These are phyloP conservation scores for Nannochloropsis oceanica DNA, from an alignment of 108 stramenopile genomes.

Conservation along the genomic window DNA sequence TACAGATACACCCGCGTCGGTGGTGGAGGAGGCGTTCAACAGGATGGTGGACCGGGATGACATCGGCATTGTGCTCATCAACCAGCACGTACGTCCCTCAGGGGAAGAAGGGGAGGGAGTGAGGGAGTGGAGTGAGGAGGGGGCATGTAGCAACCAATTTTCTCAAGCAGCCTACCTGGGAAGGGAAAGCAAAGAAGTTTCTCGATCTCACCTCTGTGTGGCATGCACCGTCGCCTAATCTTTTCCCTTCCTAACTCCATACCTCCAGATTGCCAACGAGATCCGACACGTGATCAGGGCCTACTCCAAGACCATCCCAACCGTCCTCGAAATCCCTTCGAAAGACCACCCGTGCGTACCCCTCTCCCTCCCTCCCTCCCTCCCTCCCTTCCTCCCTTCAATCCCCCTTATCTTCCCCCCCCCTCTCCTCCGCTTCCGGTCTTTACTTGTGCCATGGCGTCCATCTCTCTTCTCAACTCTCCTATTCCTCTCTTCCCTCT, in stretches of 20 bases:
- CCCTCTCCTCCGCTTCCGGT: neutral
- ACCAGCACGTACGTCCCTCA: neutral
- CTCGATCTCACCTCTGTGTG: too few species aligned
- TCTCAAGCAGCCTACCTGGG: too few species aligned
- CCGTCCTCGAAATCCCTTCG: slow-evolving; percentile 12
- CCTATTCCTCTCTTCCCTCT: neutral
- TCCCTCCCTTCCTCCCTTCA: neutral
- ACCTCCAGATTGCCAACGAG: slow-evolving; percentile 1
- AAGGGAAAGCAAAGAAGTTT: too few species aligned
- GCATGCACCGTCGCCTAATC: neutral
- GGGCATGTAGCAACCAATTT: too few species aligned
- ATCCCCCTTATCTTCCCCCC: neutral
- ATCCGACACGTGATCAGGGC: slow-evolving; percentile 5
- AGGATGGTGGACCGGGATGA: neutral
- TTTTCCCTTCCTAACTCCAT: neutral
- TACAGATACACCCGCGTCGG: neutral
- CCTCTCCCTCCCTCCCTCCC: neutral
- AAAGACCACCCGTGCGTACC: neutral
- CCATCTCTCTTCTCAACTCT: neutral
- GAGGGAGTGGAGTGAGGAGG: too few species aligned
- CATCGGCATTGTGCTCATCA: slow-evolving; percentile 17
- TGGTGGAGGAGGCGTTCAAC: slow-evolving; percentile 7
- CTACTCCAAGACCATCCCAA: slow-evolving; percentile 13
- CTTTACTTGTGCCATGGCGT: neutral
- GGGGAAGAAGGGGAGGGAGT: neutral